A percentile compares a stretch with the other conserved stretches of the same genome.
phyloP scores from a whole-genome alignment of 2,329 filamentous ascomycete species.

The Keithomyces neogunnii region DNA sequence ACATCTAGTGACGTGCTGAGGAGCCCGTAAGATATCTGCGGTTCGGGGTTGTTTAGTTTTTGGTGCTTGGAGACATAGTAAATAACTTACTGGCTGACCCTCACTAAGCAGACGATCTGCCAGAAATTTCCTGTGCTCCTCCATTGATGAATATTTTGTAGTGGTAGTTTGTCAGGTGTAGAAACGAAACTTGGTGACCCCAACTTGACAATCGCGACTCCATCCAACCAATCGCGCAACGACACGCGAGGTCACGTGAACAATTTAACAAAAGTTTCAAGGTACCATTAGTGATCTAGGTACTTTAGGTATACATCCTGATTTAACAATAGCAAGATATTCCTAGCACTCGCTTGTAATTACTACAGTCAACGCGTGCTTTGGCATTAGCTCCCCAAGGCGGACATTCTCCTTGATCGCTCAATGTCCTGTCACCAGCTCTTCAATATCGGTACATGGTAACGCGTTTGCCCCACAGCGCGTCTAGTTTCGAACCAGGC shows the following conservation, averaged over 20 bases:
- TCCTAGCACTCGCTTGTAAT: too few relatives aligned
- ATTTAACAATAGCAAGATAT: background rate
- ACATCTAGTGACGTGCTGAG: slow-evolving; percentile 76
- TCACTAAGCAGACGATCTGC: slow-evolving; percentile 71
- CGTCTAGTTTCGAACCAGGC: slow-evolving; percentile 1
- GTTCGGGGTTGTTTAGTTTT: background rate
- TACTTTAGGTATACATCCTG: background rate
- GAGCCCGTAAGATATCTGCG: slow-evolving; percentile 76
- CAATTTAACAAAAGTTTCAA: background rate
- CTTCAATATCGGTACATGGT: background rate
- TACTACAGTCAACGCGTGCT: too few relatives aligned
- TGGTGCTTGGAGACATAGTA: background rate
- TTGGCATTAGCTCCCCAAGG: too few relatives aligned
- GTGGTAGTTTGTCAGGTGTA: background rate
- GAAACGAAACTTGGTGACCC: background rate
- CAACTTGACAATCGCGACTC: background rate
- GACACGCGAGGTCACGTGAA: slow-evolving; percentile 28
- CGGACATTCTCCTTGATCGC: too few relatives aligned
- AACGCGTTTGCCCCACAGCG: background rate
- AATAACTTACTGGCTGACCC: slow-evolving; percentile 53
- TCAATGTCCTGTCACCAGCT: background rate
- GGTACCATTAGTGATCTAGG: too few relatives aligned
- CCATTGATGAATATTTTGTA: slow-evolving; percentile 30
- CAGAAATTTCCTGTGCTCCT: slow-evolving; percentile 63
- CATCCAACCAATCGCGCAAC: slow-evolving; percentile 9